Evolutionary conservation across 352 stramenopile species (phyloP), one percentile per base, ranked within the genome.

Genomic region (Bremia lactucae): DNA sequence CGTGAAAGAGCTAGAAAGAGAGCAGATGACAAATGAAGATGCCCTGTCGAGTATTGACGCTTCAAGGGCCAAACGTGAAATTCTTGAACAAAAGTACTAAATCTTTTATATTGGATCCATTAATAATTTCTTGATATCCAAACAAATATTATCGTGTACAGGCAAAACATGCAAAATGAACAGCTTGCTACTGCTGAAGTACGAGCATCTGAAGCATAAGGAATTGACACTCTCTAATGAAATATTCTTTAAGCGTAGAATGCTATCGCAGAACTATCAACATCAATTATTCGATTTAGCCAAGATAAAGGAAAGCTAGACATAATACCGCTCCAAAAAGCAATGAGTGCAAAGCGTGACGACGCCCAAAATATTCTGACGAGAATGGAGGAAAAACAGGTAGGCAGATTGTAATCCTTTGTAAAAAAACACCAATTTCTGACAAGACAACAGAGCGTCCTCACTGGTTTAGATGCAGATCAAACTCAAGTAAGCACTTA

Each of bases 21-120:
- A 40, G 34, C 65, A 72, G 20, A 76, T 76, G 65, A 46, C 49
- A n/a, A 76, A 71, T 31, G 65, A 76, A 39, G 65, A 76, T 16
- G 36, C 42, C 1, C 42, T 68, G 19, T 76, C 65, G 19, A 40
- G 36, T n/a, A 55, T 71, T 4, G 49, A 53, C 18, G 47, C 29
- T 16, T 44, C 68, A 13, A 45, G 38, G n/a, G 15, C 18, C 2
- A 54, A 63, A 31, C 62, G 65, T 22, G 46, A 63, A 33, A 34
- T 42, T 10, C 45, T 72, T 14, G 62, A 68, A 46, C 31, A 43
- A 28, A 68, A 26, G 65, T 76, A 41, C 19, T 20, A 7, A 7
- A n/a, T n/a, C n/a, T n/a, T n/a, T n/a, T n/a, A n/a, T n/a, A n/a
- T n/a, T n/a, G n/a, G n/a, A n/a, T n/a, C n/a, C n/a, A n/a, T n/a